Evolutionary conservation across 129 eudicot species (phyloP).

Genomic region (Sambucus nigra): DNA sequence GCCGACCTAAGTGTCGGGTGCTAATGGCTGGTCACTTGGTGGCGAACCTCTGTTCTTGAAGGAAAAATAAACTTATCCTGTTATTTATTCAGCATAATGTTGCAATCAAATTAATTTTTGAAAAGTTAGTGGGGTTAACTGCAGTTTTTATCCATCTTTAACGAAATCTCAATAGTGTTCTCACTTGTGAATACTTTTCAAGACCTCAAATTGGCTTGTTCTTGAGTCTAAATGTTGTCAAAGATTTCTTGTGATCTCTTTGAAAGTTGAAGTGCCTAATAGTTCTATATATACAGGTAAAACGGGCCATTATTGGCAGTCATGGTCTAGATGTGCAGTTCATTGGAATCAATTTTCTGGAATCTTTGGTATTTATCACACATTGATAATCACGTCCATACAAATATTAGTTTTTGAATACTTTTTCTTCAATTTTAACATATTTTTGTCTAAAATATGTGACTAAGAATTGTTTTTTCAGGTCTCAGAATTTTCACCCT

Average conservation of each 20-base stretch:
- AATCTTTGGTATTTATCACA: slow-evolving; percentile 59
- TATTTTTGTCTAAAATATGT: slow-evolving; percentile 3
- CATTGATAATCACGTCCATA: background rate
- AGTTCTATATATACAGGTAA: slow-evolving; percentile 42
- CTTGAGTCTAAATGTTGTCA: background rate
- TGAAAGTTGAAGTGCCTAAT: slow-evolving; percentile 5
- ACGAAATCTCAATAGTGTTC: background rate
- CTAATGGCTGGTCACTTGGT: background rate
- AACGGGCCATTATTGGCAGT: slow-evolving; percentile 53
- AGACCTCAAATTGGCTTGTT: background rate
- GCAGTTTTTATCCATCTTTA: too few relatives aligned
- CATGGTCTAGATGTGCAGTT: slow-evolving; percentile 78
- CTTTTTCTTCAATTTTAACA: background rate
- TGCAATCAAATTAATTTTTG: background rate
- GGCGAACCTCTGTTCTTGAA: background rate
- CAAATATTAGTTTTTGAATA: background rate
- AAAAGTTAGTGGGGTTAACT: background rate
- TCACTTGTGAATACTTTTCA: background rate
- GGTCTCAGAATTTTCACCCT: slow-evolving; percentile 97
- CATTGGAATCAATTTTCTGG: slow-evolving; percentile 67
- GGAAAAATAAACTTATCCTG: background rate
- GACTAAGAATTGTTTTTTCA: slow-evolving; percentile 15
- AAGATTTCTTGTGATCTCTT: background rate
- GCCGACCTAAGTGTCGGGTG: background rate
- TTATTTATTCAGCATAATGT: background rate